Percentiles rank a stretch among this genome's conserved stretches.
Conservation (phyloP, 148 eudicot genomes). For the Chenopodium berlandieri region DNA sequence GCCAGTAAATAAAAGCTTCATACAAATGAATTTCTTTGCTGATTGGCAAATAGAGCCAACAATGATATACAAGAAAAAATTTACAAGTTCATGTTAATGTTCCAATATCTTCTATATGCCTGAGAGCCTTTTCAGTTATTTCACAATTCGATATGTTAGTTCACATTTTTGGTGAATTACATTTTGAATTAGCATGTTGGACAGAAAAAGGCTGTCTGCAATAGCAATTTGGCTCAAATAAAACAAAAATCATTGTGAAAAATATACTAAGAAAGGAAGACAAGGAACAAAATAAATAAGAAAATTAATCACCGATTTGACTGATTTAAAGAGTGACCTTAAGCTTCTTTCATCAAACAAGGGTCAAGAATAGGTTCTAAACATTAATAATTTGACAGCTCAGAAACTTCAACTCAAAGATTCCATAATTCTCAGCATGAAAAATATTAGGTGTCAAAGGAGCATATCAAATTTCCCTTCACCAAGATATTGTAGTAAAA, state of each 20-base stretch:
- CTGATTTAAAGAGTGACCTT: background rate
- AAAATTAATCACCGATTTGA: background rate
- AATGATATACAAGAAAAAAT: no score
- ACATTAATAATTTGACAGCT: background rate
- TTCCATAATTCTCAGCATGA: background rate
- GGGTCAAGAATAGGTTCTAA: background rate
- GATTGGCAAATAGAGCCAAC: background rate
- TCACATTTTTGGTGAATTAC: no score
- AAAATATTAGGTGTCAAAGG: background rate
- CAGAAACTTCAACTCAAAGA: background rate
- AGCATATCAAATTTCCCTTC: background rate
- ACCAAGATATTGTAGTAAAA: background rate
- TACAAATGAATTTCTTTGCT: background rate
- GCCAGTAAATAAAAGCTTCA: background rate
- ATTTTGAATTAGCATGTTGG: no score
- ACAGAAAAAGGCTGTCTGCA: no score
- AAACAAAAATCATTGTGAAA: no score
- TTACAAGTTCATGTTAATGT: no score
- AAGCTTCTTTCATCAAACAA: background rate
- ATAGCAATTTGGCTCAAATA: background rate
- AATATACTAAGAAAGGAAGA: no score
- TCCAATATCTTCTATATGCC: no score
- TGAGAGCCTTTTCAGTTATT: no score
- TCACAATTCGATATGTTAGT: background rate
- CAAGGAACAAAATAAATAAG: no score